Evolutionary conservation across 2,329 filamentous ascomycete species (phyloP), one percentile per base, ranked within the genome.

Genomic region (Tolypocladium ovalisporum): DNA sequence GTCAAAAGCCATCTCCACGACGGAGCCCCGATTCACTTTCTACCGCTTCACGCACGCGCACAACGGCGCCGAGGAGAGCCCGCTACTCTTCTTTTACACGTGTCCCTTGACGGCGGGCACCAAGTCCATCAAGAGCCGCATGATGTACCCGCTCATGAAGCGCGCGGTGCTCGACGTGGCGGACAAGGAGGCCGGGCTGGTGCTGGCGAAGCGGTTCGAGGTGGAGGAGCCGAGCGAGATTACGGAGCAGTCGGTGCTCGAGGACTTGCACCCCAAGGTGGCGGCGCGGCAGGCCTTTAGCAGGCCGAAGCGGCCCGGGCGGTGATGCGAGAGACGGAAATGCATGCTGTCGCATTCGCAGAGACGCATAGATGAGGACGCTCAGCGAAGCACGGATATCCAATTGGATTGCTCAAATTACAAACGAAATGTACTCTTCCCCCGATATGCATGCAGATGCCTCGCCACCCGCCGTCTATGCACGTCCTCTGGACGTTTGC

Each of bases 1-100:
- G 5, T 73, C 80, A 0, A 67, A 71, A 4, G 72, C 74, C 27
- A 89, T 95, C 60, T 86, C 87, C 7, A 62, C 78, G 12, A 79
- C 77, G 24, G 87, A 90, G 70, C 89, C 89, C 5, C 80, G 89
- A 49, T 93, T 90, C 70, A 87, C 85, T 8, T 90, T 94, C 69
- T 94, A 87, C 76, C 80, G 85, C 34, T 88, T 85, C 70, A 75
- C 71, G 15, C 80, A 87, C 66, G 79, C 79, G 47, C 73, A 83
- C 60, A 73, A 76, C 36, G 83, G 82, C 27, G 61, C 67, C 52
- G 72, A 79, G 59, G 74, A 77, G 55, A 79, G 76, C 57, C 83
- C 85, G 3, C 75, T 93, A 53, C 77, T 93, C 7, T 94, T 94
- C 75, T 84, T 94, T 68, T 93, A 91, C 74, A 93, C 89, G 7